These are phyloP conservation scores for Endothia cerciana DNA, from an alignment of 2,329 filamentous ascomycete genomes.

Conservation along the genomic window DNA sequence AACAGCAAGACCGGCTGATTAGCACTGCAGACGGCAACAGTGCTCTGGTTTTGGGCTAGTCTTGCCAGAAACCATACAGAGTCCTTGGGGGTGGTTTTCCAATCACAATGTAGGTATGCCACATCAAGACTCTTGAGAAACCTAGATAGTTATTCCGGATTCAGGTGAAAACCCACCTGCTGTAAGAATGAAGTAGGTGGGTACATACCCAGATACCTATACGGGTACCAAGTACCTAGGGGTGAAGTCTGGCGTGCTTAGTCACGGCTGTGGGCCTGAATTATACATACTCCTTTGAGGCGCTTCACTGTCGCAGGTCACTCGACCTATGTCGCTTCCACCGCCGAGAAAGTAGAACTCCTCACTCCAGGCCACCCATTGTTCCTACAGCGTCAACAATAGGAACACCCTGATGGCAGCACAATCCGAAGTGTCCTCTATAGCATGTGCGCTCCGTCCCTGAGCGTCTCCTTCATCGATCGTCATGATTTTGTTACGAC, in stretches of 20 bases:
- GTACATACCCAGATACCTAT: background rate
- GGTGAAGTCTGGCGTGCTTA: background rate
- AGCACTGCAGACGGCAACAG: background rate
- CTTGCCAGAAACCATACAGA: background rate
- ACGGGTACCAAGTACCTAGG: background rate
- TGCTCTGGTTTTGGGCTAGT: background rate
- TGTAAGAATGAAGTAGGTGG: too few species aligned
- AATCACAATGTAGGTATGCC: background rate
- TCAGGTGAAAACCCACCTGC: background rate
- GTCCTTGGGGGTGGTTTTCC: background rate
- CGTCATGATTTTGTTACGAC: conserved; percentile 23
- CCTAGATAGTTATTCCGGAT: background rate
- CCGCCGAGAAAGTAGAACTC: background rate
- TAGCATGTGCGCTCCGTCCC: conserved; percentile 13
- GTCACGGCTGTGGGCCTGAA: background rate
- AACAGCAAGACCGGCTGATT: background rate
- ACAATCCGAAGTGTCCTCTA: background rate
- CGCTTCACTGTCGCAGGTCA: background rate
- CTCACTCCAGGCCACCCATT: background rate
- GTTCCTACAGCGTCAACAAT: background rate
- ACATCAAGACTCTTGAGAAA: background rate
- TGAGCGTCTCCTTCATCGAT: conserved; percentile 14
- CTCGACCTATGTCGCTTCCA: background rate
- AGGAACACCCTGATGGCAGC: conserved; percentile 5
- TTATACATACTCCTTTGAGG: background rate